Evolutionary conservation across 208 protist genomes (phyloP).

Genomic region (Trichomonas vaginalis): DNA sequence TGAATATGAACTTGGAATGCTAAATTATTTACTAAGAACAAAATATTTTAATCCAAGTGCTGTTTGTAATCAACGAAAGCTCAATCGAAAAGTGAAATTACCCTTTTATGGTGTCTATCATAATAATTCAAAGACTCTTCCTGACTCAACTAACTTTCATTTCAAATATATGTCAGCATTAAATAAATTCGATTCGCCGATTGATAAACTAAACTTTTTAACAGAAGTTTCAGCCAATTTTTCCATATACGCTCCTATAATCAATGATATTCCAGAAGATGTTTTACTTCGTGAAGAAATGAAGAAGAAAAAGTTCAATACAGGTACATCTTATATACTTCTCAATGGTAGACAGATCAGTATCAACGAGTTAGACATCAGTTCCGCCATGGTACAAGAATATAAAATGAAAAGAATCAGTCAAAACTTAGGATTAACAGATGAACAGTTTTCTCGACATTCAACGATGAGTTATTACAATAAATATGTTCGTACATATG

Average conservation of each 20-base stretch:
- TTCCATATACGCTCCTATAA: not conserved
- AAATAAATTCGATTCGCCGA: not conserved
- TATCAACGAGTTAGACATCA: not conserved
- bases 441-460: not conserved
- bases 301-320: not conserved
- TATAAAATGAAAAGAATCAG: not conserved
- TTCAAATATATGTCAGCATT: not conserved
- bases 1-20: not conserved
- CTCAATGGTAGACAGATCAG: not conserved
- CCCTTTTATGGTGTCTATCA: not conserved
- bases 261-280: not conserved
- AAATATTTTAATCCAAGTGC: not conserved
- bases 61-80: not conserved
- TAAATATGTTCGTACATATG: not conserved
- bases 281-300: not conserved
- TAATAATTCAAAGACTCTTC: not conserved
- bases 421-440: not conserved
- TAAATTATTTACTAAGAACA: not conserved
- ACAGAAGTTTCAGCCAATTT: not conserved
- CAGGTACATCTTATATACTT: not conserved
- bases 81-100: not conserved
- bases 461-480: not conserved
- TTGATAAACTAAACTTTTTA: not conserved
- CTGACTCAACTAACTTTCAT: not conserved
- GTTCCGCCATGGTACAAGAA: not conserved